Conservation (phyloP, 129 eudicot genomes). For the Flaveria bidentis region DNA sequence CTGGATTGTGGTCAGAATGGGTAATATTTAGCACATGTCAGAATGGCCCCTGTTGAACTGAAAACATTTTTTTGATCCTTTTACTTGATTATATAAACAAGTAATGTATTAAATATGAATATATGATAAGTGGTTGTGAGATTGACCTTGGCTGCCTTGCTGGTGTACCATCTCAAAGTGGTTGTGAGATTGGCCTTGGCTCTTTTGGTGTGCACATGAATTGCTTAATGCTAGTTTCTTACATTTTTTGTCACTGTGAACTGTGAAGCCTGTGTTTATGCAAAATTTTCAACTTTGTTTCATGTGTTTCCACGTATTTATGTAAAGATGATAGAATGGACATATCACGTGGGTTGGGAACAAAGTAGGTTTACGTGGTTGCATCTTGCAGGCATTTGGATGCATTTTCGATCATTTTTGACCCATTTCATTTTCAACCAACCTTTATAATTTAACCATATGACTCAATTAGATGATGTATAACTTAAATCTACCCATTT, state of each 20-base stretch:
- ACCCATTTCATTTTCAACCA: background rate
- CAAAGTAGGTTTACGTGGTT: constrained; percentile 1
- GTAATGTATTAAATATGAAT: background rate
- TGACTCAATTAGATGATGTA: background rate
- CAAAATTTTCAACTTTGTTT: background rate
- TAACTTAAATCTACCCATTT: background rate
- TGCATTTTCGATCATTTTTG: background rate
- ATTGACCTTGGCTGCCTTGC: constrained; percentile 10
- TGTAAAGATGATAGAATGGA: constrained; percentile 1
- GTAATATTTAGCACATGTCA: background rate
- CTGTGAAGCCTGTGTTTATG: constrained; percentile 2
- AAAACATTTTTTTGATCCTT: background rate
- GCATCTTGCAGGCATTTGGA: background rate
- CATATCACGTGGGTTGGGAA: background rate
- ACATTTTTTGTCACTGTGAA: background rate
- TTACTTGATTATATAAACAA: background rate
- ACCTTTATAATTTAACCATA: background rate
- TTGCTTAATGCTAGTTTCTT: background rate
- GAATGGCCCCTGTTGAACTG: background rate
- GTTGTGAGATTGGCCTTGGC: constrained; percentile 10
- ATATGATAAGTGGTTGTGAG: constrained; percentile 16
- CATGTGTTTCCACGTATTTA: background rate
- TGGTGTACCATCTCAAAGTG: constrained; percentile 13
- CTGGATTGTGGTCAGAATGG: background rate
- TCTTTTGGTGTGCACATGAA: constrained; percentile 14